Conservation (phyloP, 768 basidiomycete species). For the Albatrellus ellisii region DNA sequence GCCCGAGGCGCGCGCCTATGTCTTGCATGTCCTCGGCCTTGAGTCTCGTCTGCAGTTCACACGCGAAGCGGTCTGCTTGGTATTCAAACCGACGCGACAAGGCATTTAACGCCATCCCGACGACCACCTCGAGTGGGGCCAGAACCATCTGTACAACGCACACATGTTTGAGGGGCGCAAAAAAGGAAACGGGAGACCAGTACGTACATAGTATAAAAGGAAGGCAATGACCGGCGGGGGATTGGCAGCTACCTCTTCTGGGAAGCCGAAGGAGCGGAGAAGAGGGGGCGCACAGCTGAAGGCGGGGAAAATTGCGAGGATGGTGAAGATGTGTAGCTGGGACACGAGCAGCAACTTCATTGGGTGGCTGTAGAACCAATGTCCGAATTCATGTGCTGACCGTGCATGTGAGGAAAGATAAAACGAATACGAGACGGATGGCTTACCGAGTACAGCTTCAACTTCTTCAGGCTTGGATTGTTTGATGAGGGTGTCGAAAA, state of each 20-base stretch:
- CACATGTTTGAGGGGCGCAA: background rate
- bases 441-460: constrained; percentile 77
- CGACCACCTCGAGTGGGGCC: constrained; percentile 64
- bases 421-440: background rate
- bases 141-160: constrained; percentile 49
- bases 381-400: constrained; percentile 86
- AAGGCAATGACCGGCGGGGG: constrained; percentile 82
- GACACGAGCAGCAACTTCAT: constrained; percentile 78
- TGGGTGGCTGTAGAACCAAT: constrained; percentile 90
- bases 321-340: constrained; percentile 79
- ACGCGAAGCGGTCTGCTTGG: constrained; percentile 83
- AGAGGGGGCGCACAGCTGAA: constrained; percentile 75
- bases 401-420: too few relatives aligned
- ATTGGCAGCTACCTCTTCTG: constrained; percentile 41
- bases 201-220: constrained; percentile 61
- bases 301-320: constrained; percentile 81
- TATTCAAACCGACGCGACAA: constrained; percentile 83
- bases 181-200: background rate
- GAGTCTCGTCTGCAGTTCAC: constrained; percentile 42
- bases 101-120: constrained; percentile 65
- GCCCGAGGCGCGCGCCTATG: constrained; percentile 77
- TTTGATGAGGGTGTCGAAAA: constrained; percentile 95
- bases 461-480: constrained; percentile 85
- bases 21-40: constrained; percentile 50
- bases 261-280: constrained; percentile 72